phyloP scores from a whole-genome alignment of 495 filamentous ascomycete species.

The Niebla homalea region DNA sequence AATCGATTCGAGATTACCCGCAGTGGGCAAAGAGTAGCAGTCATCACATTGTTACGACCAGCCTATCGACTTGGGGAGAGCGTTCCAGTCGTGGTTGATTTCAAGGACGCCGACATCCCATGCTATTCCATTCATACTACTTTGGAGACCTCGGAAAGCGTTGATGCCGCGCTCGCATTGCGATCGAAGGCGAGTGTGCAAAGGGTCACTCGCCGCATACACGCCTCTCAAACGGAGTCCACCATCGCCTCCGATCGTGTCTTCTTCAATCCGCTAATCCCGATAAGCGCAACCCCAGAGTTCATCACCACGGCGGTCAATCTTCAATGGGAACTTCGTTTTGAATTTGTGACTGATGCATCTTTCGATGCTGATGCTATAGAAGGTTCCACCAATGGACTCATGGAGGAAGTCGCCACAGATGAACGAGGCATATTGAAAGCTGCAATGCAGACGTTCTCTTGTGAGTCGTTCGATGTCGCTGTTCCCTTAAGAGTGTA shows the following conservation, averaged over 20 bases:
- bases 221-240: slow-evolving; percentile 64
- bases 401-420: slow-evolving; percentile 43
- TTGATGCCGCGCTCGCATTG: slow-evolving; percentile 68
- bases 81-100: slow-evolving; percentile 70
- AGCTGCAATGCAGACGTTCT: slow-evolving; percentile 59
- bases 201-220: slow-evolving; percentile 68
- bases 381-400: slow-evolving; percentile 25
- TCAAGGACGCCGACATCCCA: slow-evolving; percentile 55
- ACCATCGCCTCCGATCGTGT: slow-evolving; percentile 66
- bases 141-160: slow-evolving; percentile 65
- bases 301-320: slow-evolving; percentile 80
- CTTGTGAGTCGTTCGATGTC: slow-evolving; percentile 83
- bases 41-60: slow-evolving; percentile 77
- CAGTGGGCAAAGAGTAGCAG: slow-evolving; percentile 70
- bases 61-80: slow-evolving; percentile 84
- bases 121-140: slow-evolving; percentile 68
- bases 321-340: slow-evolving; percentile 69
- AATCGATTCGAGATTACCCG: slow-evolving; percentile 93
- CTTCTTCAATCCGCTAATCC: slow-evolving; percentile 69
- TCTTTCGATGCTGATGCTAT: slow-evolving; percentile 11
- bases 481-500: slow-evolving; percentile 73
- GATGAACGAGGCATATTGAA: slow-evolving; percentile 60
- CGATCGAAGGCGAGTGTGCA: slow-evolving; percentile 70
- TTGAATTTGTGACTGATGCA: slow-evolving; percentile 73
- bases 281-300: slow-evolving; percentile 66